Base-by-base conservation (phyloP, 2,329 filamentous ascomycete genomes). In the Monascus ruber region DNA sequence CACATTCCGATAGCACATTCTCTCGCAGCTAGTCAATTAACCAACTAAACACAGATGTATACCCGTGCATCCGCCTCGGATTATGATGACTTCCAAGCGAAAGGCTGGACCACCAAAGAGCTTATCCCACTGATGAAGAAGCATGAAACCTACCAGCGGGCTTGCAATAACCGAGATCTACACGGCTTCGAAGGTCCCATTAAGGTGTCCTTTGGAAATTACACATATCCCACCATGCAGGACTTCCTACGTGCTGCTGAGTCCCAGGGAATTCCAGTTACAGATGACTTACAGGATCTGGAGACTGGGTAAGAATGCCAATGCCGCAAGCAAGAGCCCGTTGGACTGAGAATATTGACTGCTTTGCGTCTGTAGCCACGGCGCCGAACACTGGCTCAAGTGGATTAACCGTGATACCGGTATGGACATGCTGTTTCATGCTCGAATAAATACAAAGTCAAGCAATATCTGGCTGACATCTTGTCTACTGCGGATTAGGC, bases 351-450 rank as follows among this genome's bases (percentile, higher is more conserved):
- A 28, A n/a, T 38, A 36, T 32, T 35, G n/a, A 40, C 25, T 11
- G 24, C 6, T 34, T 8, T n/a, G 8, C 8, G 8, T 31, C 31
- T 26, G 28, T 26, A 62, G 59, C 9, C 76, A 79, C 42, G 83
- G 83, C 45, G 83, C 82, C 34, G 82, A 87, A 63, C 83, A 87
- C 47, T 88, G 83, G 83, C 66, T 88, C 40, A 87, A 88, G 63
- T 88, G 83, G 83, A 87, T 88, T 62, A 87, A 88, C 53, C 73
- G 68, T 35, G 64, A 66, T 35, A 64, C 60, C 26, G 76, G 42
- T 76, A 76, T 48, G 68, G 31, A 31, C 24, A 38, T 33, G 32
- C 2, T 27, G 29, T 35, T 27, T 6, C 11, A 34, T 34, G n/a
- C 7, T 6, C 6, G 11, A 34, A n/a, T 11, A 11, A 3, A 29